phyloP scores from a whole-genome alignment of 305 asterid species.

The Fraxinus ornus region DNA sequence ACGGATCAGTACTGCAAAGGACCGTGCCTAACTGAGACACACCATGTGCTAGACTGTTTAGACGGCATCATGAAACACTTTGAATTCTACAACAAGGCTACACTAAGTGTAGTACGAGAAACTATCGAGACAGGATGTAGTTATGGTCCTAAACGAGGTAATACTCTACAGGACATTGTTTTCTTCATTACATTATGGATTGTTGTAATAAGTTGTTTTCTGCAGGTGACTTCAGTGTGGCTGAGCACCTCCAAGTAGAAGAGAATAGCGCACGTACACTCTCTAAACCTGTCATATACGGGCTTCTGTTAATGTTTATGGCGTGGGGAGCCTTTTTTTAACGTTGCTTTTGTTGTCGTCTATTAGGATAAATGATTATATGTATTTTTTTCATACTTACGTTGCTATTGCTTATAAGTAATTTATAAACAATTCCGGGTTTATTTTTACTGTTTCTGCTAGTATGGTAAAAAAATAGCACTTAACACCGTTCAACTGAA shows the following conservation, averaged over 20 bases:
- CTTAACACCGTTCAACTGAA: not conserved
- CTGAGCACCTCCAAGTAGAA: slow-evolving; percentile 45
- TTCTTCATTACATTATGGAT: not conserved
- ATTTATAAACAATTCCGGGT: not conserved
- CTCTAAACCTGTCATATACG: slow-evolving; percentile 26
- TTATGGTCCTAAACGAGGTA: slow-evolving; percentile 75
- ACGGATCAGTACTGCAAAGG: slow-evolving; percentile 65
- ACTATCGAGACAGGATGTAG: slow-evolving; percentile 65
- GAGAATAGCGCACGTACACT: slow-evolving; percentile 29
- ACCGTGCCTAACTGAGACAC: slow-evolving; percentile 69
- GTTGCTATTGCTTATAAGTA: not conserved
- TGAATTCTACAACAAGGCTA: slow-evolving; percentile 59
- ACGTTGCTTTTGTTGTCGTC: not conserved
- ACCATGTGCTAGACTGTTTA: slow-evolving; percentile 59
- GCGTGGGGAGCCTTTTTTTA: slow-evolving; percentile 14
- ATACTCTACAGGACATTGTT: not conserved
- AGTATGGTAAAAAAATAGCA: not conserved
- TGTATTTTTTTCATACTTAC: not conserved
- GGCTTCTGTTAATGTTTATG: slow-evolving; percentile 27
- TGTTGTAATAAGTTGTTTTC: slow-evolving; percentile 14
- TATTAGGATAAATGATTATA: not conserved
- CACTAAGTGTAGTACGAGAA: slow-evolving; percentile 45
- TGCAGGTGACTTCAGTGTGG: slow-evolving; percentile 65
- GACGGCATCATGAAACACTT: slow-evolving; percentile 40
- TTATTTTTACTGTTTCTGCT: not conserved